Evolutionary conservation across 1,284 basidiomycete species (phyloP).

Genomic region (Mycena citricolor): DNA sequence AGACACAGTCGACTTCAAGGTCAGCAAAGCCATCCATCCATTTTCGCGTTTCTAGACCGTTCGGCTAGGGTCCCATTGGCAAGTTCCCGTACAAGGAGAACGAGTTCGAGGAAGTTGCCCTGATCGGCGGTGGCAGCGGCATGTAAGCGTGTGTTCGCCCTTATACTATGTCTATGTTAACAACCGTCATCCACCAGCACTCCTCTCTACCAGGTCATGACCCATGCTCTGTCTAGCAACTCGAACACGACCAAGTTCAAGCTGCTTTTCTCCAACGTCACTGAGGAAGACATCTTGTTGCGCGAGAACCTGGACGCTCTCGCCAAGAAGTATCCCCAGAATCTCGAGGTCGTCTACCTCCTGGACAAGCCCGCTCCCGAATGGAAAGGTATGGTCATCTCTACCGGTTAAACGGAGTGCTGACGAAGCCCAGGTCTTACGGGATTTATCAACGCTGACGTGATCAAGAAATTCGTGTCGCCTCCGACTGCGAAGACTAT

Average conservation of each 20-base stretch:
- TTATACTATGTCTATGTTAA: constrained; percentile 18
- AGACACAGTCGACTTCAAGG: too few relatives aligned
- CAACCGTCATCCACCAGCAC: constrained; percentile 43
- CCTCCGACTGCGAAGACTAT: constrained; percentile 43
- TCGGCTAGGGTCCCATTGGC: constrained; percentile 72
- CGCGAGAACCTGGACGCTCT: constrained; percentile 79
- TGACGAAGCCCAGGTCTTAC: constrained; percentile 44
- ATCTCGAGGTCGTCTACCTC: constrained; percentile 83
- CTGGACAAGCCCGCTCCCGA: constrained; percentile 74
- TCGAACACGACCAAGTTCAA: constrained; percentile 95
- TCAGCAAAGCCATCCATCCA: background rate
- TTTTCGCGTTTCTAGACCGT: constrained; percentile 7
- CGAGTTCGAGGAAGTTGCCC: constrained; percentile 81
- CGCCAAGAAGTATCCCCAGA: constrained; percentile 68
- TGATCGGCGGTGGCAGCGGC: constrained; percentile 90
- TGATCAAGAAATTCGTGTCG: constrained; percentile 75
- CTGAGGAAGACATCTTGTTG: constrained; percentile 90
- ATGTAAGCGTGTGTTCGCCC: constrained; percentile 49
- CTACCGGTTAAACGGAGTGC: background rate
- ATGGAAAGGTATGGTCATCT: constrained; percentile 65
- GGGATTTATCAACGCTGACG: constrained; percentile 72
- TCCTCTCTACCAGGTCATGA: constrained; percentile 75
- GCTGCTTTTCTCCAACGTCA: constrained; percentile 87
- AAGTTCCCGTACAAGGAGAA: constrained; percentile 88
- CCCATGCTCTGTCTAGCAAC: constrained; percentile 69